Evolutionary conservation across 129 eudicot species (phyloP), one percentile per base, ranked within the genome.

Genomic region (Logfia minima): DNA sequence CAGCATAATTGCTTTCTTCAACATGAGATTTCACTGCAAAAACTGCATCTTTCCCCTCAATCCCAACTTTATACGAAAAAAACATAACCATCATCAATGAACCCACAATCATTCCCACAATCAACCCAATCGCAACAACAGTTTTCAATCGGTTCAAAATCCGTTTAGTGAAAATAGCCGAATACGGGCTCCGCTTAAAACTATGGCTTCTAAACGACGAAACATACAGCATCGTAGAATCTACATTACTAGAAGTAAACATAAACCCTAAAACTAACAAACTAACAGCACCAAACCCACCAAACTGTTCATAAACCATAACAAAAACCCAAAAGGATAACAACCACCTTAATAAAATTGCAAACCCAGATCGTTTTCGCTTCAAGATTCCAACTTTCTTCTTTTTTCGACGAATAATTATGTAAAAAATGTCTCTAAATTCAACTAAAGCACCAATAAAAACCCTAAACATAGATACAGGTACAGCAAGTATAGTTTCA

Each of bases 1-100:
- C 99, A 0, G 97, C 97, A 21, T 91, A 89, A 86, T 95, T 95
- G 53, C 87, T 95, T 71, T 89, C 89, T 73, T 95, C 91, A 31
- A 95, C 95, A 41, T 86, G 99, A 4, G 96, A 79, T 56, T 92
- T 95, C 37, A 95, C 72, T 0, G 92, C 85, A 72, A 81, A 83
- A 14, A 95, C 95, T 0, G 93, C 99, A 71, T 84, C 96, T 78
- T 88, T 92, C 5, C 99, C 94, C 77, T 95, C 97, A 24, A 95
- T 66, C 0, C 97, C 99, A 4, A 95, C 82, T 79, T 95, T 92
- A 72, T 95, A 95, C 11, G 99, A 88, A 70, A 89, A 95, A 72
- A 95, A 89, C 69, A 90, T 66, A 63, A 73, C 81, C 51, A 89
- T 91, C 1, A 85, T 81, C 45, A 95, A 70, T 14, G 87, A 83